Percentiles rank a stretch among this genome's conserved stretches.
Conservation (phyloP, 345 rosid genomes). For the Salix koriyanagi region DNA sequence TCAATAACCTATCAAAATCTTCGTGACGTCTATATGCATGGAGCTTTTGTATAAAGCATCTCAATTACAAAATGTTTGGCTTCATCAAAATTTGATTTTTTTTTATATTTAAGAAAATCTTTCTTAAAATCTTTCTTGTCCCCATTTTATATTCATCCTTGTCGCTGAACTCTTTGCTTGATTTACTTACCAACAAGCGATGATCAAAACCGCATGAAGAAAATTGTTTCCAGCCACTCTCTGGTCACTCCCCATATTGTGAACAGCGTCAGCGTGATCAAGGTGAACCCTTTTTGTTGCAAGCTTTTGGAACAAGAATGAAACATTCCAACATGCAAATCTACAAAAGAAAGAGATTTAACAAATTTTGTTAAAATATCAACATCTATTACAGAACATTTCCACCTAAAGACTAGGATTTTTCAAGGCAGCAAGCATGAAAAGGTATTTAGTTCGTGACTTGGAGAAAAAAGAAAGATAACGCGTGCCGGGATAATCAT, state of each 20-base stretch:
- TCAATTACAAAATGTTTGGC: not conserved
- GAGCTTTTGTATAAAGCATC: not conserved
- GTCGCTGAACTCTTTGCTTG: too few species aligned
- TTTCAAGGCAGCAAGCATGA: not conserved
- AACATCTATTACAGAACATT: not conserved
- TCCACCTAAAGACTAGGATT: not conserved
- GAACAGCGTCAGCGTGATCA: not conserved
- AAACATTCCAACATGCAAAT: slow-evolving; percentile 21
- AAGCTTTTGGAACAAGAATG: slow-evolving; percentile 5
- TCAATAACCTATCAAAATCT: not conserved
- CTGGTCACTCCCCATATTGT: too few species aligned
- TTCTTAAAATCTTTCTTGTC: too few species aligned
- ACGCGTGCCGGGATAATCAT: slow-evolving; percentile 30
- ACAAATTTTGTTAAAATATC: not conserved
- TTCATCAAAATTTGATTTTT: not conserved
- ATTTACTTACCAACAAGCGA: not conserved
- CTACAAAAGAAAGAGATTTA: not conserved
- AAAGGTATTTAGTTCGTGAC: not conserved
- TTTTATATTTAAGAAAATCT: too few species aligned
- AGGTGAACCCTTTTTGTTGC: not conserved
- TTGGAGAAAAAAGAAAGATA: slow-evolving; percentile 1
- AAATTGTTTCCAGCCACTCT: not conserved
- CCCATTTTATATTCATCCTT: too few species aligned
- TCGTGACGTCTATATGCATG: too few species aligned
- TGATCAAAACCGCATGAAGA: not conserved